A percentile compares a stretch with the other conserved stretches of the same genome.
Conservation (phyloP, 208 protist species). For the Acanthamoeba healyi region DNA sequence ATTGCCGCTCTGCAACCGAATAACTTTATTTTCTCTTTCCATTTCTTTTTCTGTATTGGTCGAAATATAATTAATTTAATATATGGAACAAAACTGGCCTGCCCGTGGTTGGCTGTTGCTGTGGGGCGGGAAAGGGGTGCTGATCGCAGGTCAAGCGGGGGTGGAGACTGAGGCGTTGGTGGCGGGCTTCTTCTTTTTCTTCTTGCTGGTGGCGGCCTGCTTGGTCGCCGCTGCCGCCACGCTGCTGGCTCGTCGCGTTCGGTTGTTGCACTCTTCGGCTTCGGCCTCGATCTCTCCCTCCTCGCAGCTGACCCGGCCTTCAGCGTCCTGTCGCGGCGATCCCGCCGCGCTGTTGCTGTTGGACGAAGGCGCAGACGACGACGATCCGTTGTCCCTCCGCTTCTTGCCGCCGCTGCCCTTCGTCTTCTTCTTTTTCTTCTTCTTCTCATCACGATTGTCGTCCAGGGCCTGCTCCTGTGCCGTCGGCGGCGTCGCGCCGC, state of each 20-base stretch:
- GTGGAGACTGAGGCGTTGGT: background rate
- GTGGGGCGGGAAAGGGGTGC: too few species aligned
- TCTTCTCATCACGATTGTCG: background rate
- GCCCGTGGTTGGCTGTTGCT: too few species aligned
- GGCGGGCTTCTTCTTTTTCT: background rate
- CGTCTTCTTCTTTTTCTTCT: conserved; percentile 14
- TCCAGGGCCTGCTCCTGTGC: too few species aligned
- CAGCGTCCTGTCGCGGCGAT: background rate
- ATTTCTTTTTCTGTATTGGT: background rate
- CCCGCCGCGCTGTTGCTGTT: background rate
- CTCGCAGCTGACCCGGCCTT: background rate
- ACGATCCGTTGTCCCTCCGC: background rate
- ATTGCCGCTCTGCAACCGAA: background rate
- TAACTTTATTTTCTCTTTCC: background rate
- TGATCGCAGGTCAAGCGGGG: background rate
- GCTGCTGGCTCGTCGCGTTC: background rate
- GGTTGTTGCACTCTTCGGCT: background rate
- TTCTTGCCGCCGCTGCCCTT: background rate
- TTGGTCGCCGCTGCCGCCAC: background rate
- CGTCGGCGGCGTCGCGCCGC: background rate
- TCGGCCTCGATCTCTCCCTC: background rate
- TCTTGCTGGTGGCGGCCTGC: background rate
- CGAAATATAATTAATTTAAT: background rate
- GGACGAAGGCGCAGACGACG: background rate
- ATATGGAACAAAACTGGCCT: too few species aligned